These are phyloP conservation scores for Dactylella cylindrospora DNA, from an alignment of 2,329 filamentous ascomycete genomes.

Conservation along the genomic window DNA sequence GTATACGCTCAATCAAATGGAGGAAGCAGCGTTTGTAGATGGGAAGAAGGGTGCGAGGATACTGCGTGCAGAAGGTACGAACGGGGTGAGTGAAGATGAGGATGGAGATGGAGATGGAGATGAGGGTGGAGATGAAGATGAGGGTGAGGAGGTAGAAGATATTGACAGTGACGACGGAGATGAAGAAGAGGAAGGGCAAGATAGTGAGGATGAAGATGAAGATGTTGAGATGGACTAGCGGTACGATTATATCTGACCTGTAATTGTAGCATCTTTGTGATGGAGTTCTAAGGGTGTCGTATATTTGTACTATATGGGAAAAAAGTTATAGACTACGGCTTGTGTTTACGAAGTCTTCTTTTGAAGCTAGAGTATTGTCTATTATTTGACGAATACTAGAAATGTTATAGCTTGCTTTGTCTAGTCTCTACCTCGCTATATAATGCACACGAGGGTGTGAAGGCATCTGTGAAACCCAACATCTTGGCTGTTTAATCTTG, in stretches of 20 bases:
- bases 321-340: not conserved
- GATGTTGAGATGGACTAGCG: constrained; percentile 27
- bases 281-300: not conserved
- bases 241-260: too few relatives aligned
- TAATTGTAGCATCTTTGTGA: not conserved
- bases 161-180: not conserved
- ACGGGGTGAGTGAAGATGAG: constrained; percentile 12
- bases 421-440: constrained; percentile 1
- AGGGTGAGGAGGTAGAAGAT: constrained; percentile 2
- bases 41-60: constrained; percentile 14
- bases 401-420: too few relatives aligned
- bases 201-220: constrained; percentile 8
- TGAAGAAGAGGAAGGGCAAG: not conserved
- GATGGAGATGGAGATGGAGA: constrained; percentile 3
- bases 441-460: not conserved
- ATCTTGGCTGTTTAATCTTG: constrained; percentile 68
- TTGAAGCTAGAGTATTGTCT: too few relatives aligned
- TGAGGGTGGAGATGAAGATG: constrained; percentile 1
- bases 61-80: constrained; percentile 12
- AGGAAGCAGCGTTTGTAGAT: constrained; percentile 48
- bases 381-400: too few relatives aligned
- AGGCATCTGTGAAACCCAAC: not conserved
- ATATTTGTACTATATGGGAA: constrained; percentile 1
- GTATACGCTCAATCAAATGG: constrained; percentile 64
- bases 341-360: too few relatives aligned